A percentile compares a stretch with the other conserved stretches of the same genome.
phyloP scores from a whole-genome alignment of 768 basidiomycete genomes.

The Amylocystis lapponica region DNA sequence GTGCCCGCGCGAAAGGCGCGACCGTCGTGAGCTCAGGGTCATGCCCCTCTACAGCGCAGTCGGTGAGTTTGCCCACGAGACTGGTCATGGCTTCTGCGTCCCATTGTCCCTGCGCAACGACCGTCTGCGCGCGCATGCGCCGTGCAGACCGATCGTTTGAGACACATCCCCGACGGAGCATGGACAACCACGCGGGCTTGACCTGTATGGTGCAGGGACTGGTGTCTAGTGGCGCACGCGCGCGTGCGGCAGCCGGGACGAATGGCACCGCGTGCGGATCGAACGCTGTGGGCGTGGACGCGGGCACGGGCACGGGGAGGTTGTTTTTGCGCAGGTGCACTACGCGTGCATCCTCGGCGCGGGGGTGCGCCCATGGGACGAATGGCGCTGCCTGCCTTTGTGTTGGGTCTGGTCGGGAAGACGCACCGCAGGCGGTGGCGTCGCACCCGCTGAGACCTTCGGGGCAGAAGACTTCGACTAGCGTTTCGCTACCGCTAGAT shows the following conservation, averaged over 20 bases:
- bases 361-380: too few species aligned
- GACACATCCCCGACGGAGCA: slow-evolving; percentile 5
- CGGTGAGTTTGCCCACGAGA: slow-evolving; percentile 5
- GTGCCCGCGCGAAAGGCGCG: slow-evolving; percentile 7
- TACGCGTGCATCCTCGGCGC: not conserved
- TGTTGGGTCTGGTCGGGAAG: too few species aligned
- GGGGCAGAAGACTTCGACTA: too few species aligned
- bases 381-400: too few species aligned
- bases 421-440: too few species aligned
- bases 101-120: slow-evolving; percentile 8
- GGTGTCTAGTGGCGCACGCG: not conserved
- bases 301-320: not conserved
- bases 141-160: not conserved
- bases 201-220: not conserved
- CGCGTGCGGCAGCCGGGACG: slow-evolving; percentile 4
- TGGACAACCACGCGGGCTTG: slow-evolving; percentile 6
- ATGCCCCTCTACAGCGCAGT: slow-evolving; percentile 6
- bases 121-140: slow-evolving; percentile 1
- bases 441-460: too few species aligned
- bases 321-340: not conserved
- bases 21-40: not conserved
- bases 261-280: slow-evolving; percentile 9
- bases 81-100: slow-evolving; percentile 2
- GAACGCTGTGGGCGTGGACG: not conserved
- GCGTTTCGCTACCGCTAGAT: too few species aligned